Evolutionary conservation across 495 filamentous ascomycete species (phyloP).

Genomic region (Penicillium odoratum): DNA sequence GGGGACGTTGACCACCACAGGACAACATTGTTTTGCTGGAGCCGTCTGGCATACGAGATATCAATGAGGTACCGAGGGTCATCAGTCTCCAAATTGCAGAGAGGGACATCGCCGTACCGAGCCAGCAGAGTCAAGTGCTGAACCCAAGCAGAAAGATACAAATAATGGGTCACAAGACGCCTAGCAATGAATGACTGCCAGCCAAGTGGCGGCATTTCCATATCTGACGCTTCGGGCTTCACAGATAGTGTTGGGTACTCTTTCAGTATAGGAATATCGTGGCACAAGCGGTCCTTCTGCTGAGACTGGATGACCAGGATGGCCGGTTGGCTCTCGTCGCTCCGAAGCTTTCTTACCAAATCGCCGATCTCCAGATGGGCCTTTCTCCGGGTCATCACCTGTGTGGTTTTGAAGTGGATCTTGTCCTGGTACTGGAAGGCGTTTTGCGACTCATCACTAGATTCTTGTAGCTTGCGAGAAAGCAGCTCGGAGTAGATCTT

Average conservation of each 20-base stretch:
- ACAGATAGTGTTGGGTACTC: constrained; percentile 84
- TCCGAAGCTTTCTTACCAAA: constrained; percentile 80
- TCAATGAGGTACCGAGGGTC: constrained; percentile 95
- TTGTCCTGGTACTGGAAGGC: constrained; percentile 86
- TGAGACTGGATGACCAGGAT: constrained; percentile 90
- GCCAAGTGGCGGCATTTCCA: constrained; percentile 82
- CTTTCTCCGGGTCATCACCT: constrained; percentile 86
- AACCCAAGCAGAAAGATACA: constrained; percentile 89
- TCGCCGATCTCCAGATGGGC: constrained; percentile 83
- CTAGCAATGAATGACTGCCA: constrained; percentile 92
- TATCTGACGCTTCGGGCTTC: constrained; percentile 78
- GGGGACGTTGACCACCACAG: constrained; percentile 95
- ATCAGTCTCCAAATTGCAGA: constrained; percentile 93
- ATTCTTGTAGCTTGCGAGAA: constrained; percentile 62
- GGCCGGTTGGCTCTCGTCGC: constrained; percentile 75
- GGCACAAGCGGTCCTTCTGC: constrained; percentile 73
- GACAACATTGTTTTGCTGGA: constrained; percentile 90
- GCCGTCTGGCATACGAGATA: constrained; percentile 85
- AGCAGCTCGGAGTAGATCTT: constrained; percentile 86
- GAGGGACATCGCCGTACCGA: constrained; percentile 87
- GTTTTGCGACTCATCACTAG: constrained; percentile 69
- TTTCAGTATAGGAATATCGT: constrained; percentile 80
- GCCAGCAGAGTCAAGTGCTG: constrained; percentile 82
- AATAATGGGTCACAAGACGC: constrained; percentile 82
- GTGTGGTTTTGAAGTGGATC: constrained; percentile 79